Evolutionary conservation across 768 basidiomycete species (phyloP).

Genomic region (Agaricus bisporus): DNA sequence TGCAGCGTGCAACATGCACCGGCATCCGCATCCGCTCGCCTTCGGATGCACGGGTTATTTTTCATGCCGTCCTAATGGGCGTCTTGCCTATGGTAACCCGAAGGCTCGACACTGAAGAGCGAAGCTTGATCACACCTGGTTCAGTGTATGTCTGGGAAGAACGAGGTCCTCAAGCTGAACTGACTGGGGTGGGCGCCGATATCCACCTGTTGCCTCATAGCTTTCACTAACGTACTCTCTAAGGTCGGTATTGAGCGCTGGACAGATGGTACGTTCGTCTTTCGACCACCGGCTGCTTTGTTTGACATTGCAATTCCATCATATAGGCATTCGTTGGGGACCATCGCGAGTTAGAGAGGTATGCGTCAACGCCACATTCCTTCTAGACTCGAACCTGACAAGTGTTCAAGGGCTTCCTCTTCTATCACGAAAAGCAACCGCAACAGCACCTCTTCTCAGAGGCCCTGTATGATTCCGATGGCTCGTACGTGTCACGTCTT

Average conservation of each 20-base stretch:
- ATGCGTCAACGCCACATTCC: conserved; percentile 12
- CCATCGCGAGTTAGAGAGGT: conserved; percentile 77
- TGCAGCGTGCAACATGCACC: conserved; percentile 49
- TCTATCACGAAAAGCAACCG: conserved; percentile 73
- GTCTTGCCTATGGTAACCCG: conserved; percentile 76
- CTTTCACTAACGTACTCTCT: conserved; percentile 8
- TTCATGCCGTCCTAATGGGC: conserved; percentile 63
- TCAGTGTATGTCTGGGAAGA: conserved; percentile 86
- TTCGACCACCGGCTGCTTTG: not conserved
- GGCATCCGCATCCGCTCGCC: conserved; percentile 47
- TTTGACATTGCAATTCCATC: not conserved
- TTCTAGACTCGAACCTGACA: conserved; percentile 5
- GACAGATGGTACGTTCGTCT: conserved; percentile 54
- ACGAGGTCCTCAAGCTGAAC: conserved; percentile 63
- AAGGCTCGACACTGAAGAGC: conserved; percentile 71
- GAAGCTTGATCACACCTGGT: conserved; percentile 64
- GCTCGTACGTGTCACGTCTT: conserved; percentile 17
- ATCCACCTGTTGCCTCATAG: not conserved
- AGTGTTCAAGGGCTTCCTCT: conserved; percentile 60
- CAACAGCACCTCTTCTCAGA: conserved; percentile 42
- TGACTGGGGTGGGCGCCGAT: conserved; percentile 53
- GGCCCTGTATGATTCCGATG: conserved; percentile 31
- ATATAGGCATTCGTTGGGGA: conserved; percentile 63
- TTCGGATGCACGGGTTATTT: conserved; percentile 52
- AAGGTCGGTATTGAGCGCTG: conserved; percentile 78